These are phyloP conservation scores for Citrus maxima DNA, from an alignment of 345 rosid genomes.

Conservation along the genomic window DNA sequence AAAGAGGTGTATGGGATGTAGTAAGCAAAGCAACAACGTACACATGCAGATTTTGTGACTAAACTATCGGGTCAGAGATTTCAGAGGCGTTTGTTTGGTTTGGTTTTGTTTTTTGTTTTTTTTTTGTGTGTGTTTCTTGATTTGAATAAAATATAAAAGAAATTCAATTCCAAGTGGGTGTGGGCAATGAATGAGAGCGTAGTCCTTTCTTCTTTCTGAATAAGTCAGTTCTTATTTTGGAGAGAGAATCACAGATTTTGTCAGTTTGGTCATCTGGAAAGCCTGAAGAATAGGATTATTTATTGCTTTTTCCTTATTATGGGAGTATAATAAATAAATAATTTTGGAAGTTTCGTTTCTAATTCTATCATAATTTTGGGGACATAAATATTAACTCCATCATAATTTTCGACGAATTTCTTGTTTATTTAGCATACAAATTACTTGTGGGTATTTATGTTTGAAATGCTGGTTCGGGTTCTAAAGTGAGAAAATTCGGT, in stretches of 20 bases:
- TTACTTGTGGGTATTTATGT: neutral
- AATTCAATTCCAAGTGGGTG: conserved; percentile 35
- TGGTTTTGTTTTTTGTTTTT: neutral
- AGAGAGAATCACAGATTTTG: conserved; percentile 15
- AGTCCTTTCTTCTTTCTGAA: conserved; percentile 32
- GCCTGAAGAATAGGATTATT: conserved; percentile 56
- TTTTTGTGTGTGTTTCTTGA: neutral
- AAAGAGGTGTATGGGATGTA: conserved; percentile 22
- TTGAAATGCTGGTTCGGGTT: neutral
- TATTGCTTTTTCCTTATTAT: neutral
- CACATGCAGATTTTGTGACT: conserved; percentile 92
- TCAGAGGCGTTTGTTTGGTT: conserved; percentile 43
- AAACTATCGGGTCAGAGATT: conserved; percentile 84
- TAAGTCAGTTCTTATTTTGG: conserved; percentile 33
- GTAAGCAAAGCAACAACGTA: conserved; percentile 54
- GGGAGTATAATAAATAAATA: neutral
- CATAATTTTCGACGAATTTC: too few species aligned
- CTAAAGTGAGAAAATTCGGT: too few species aligned
- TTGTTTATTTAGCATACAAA: neutral
- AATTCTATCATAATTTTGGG: neutral
- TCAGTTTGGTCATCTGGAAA: conserved; percentile 56
- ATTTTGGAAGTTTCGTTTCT: neutral
- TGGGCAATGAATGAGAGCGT: neutral
- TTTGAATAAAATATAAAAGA: conserved; percentile 5
- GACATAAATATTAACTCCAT: neutral